Evolutionary conservation across 2,329 filamentous ascomycete species (phyloP).

Genomic region (Fusarium coicis): DNA sequence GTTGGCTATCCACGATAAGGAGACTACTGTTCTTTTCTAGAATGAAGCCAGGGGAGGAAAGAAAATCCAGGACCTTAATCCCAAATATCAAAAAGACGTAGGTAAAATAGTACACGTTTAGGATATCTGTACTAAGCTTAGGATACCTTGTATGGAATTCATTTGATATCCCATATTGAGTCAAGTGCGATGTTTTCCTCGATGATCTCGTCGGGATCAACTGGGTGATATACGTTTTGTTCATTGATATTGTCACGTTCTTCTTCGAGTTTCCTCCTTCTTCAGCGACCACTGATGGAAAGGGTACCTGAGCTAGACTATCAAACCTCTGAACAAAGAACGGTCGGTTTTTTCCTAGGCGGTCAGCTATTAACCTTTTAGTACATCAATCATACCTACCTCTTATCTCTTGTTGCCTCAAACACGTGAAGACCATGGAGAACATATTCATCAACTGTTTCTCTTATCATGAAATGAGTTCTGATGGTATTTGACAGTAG

Average conservation of each 20-base stretch:
- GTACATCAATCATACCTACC: neutral
- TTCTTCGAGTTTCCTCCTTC: neutral
- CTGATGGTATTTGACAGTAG: neutral
- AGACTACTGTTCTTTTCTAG: neutral
- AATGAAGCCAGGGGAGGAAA: neutral
- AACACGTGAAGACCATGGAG: neutral
- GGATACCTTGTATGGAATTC: neutral
- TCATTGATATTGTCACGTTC: neutral
- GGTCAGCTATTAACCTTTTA: neutral
- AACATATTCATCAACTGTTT: neutral
- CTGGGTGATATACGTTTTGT: neutral
- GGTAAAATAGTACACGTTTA: neutral
- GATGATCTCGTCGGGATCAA: neutral
- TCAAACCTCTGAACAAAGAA: neutral
- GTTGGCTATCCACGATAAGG: neutral
- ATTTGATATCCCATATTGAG: neutral
- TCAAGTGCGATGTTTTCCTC: neutral
- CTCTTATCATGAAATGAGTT: neutral
- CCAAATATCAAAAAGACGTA: neutral
- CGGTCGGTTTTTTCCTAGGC: neutral
- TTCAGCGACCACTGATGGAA: neutral
- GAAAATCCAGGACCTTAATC: neutral
- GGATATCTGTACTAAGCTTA: neutral
- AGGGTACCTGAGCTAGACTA: neutral
- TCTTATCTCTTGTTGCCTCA: neutral